These are phyloP conservation scores for Phaeophleospora eucalypticola DNA, from an alignment of 2,329 filamentous ascomycete genomes.

Conservation along the genomic window DNA sequence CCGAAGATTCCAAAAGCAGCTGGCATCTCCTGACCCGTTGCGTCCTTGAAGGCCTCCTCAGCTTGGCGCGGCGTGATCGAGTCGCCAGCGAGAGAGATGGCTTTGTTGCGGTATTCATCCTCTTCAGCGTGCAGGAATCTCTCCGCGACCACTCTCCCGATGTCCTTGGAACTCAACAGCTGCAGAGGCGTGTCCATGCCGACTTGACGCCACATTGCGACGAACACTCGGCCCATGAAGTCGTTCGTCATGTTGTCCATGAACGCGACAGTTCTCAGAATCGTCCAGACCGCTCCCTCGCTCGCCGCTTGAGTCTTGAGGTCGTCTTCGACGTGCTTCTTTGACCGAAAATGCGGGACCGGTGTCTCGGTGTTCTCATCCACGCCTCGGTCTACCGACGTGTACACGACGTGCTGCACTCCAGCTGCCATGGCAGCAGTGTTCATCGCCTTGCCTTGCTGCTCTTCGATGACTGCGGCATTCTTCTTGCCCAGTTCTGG, in stretches of 20 bases:
- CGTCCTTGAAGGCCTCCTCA: conserved; percentile 44
- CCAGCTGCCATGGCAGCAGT: conserved; percentile 53
- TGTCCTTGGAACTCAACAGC: conserved; percentile 35
- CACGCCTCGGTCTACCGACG: conserved; percentile 54
- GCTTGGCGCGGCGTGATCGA: conserved; percentile 48
- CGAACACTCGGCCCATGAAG: conserved; percentile 48
- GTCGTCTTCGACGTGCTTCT: conserved; percentile 59
- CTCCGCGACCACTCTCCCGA: conserved; percentile 50
- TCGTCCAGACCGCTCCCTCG: conserved; percentile 54
- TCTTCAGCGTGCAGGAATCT: conserved; percentile 42
- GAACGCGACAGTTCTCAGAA: conserved; percentile 60
- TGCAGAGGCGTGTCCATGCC: conserved; percentile 28
- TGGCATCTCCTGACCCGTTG: conserved; percentile 44
- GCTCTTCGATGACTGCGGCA: conserved; percentile 38
- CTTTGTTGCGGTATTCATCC: conserved; percentile 41
- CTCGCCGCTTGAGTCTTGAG: conserved; percentile 43
- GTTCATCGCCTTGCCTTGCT: conserved; percentile 58
- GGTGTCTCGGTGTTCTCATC: conserved; percentile 48
- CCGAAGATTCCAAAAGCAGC: conserved; percentile 42
- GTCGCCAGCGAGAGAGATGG: conserved; percentile 51
- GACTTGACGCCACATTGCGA: conserved; percentile 40
- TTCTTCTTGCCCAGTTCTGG: conserved; percentile 30
- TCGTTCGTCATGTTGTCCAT: conserved; percentile 55
- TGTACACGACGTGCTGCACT: conserved; percentile 61
- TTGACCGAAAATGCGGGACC: conserved; percentile 59